phyloP scores from a whole-genome alignment of 768 basidiomycete genomes.

The Suillus weaverae region DNA sequence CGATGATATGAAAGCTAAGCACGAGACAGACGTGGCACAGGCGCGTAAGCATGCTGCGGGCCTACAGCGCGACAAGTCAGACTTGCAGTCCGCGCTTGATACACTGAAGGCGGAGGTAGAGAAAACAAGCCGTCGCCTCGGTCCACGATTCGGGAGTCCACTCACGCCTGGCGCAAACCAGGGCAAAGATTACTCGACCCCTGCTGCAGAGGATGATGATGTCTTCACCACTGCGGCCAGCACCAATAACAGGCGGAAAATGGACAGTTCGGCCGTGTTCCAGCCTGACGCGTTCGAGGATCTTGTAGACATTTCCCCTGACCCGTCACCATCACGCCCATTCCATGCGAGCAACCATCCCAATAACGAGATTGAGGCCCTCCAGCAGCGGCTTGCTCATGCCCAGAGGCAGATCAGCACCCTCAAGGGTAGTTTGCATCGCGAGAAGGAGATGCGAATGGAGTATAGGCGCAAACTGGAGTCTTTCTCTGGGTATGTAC shows the following conservation, averaged over 20 bases:
- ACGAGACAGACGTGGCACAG: constrained; percentile 93
- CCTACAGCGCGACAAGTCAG: constrained; percentile 88
- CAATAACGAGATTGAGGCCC: constrained; percentile 75
- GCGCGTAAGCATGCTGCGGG: constrained; percentile 86
- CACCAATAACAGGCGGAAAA: constrained; percentile 61
- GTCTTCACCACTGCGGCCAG: constrained; percentile 64
- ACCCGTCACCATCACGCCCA: constrained; percentile 57
- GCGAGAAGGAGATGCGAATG: constrained; percentile 83
- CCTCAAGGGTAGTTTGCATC: constrained; percentile 72
- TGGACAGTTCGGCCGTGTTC: constrained; percentile 50
- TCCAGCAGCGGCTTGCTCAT: constrained; percentile 81
- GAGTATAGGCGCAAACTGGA: constrained; percentile 60
- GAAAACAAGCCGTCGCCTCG: constrained; percentile 58
- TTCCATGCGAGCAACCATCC: constrained; percentile 76
- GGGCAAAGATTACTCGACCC: constrained; percentile 53
- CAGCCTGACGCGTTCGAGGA: constrained; percentile 49
- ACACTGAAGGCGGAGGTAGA: constrained; percentile 69
- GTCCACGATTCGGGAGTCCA: constrained; percentile 67
- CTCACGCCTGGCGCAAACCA: constrained; percentile 61
- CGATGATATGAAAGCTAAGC: constrained; percentile 82
- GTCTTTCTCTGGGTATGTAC: constrained; percentile 37
- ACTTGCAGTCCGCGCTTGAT: constrained; percentile 82
- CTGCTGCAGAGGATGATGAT: constrained; percentile 59
- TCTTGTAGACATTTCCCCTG: constrained; percentile 54
- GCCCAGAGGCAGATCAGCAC: constrained; percentile 85